Evolutionary conservation across 176 grass and related monocot species (phyloP).

Genomic region (Lolium multiflorum): DNA sequence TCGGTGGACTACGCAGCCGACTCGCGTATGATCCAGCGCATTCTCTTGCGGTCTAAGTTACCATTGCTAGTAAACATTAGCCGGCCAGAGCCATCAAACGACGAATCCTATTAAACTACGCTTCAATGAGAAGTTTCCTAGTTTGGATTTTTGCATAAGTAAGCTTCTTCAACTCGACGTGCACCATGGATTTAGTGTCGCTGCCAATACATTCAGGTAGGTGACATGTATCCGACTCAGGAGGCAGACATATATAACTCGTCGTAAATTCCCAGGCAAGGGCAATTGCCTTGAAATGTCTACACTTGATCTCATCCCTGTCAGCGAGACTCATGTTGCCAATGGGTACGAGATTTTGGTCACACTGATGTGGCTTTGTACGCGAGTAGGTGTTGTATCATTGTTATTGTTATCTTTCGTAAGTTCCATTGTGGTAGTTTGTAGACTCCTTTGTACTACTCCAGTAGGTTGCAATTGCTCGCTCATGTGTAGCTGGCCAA

Average conservation of each 20-base stretch:
- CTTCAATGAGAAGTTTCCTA: background rate
- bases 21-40: constrained; percentile 10
- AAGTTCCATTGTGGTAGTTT: background rate
- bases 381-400: background rate
- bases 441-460: too few relatives aligned
- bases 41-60: background rate
- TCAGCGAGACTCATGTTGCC: background rate
- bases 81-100: background rate
- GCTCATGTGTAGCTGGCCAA: background rate
- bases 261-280: constrained; percentile 20
- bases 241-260: background rate
- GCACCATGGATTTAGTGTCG: background rate
- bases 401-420: background rate
- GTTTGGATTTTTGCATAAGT: constrained; percentile 26
- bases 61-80: background rate
- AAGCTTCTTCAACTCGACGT: constrained; percentile 10
- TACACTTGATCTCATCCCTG: background rate
- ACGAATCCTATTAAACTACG: background rate
- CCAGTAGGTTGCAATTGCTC: background rate
- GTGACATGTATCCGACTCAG: background rate
- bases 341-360: background rate
- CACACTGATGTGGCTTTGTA: background rate
- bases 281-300: background rate
- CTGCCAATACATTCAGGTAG: background rate
- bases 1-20: background rate